These are phyloP conservation scores for Mortierella sp. DNA, from an alignment of 371 early-diverging fungal genomes.

Conservation along the genomic window DNA sequence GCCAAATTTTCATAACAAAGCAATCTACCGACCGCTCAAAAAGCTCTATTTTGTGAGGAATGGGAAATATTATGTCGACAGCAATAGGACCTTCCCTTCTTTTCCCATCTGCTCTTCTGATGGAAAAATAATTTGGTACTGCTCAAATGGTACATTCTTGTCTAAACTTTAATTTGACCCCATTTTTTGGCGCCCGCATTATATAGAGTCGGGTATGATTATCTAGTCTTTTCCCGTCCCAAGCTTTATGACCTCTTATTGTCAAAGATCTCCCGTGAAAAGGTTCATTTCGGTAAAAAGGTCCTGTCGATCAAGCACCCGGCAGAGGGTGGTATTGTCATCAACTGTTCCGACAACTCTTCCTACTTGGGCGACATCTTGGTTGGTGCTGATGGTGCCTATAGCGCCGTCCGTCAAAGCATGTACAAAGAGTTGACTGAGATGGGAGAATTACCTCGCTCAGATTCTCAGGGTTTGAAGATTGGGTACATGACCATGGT, in stretches of 20 bases:
- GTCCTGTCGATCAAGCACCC: constrained; percentile 36
- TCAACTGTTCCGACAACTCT: constrained; percentile 35
- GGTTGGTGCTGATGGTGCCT: constrained; percentile 48
- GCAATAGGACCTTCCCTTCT: not conserved
- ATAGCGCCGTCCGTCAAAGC: constrained; percentile 41
- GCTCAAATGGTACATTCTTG: not conserved
- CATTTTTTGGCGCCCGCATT: too few species aligned
- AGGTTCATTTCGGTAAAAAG: constrained; percentile 37
- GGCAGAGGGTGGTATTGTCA: constrained; percentile 19
- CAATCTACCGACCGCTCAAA: not conserved
- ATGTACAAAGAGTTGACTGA: constrained; percentile 16
- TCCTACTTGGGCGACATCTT: constrained; percentile 36
- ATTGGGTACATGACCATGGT: constrained; percentile 43
- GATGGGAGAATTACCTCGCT: constrained; percentile 15
- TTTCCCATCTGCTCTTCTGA: too few species aligned
- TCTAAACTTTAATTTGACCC: not conserved
- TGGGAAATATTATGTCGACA: not conserved
- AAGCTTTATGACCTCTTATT: constrained; percentile 32
- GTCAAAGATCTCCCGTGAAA: constrained; percentile 25
- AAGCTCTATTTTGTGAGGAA: not conserved
- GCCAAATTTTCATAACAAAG: not conserved
- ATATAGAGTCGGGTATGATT: constrained; percentile 30
- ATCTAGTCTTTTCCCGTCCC: constrained; percentile 35
- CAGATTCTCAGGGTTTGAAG: constrained; percentile 25
- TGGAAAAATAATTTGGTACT: too few species aligned